phyloP scores from a whole-genome alignment of 306 rosid genomes.

The Parietaria judaica region DNA sequence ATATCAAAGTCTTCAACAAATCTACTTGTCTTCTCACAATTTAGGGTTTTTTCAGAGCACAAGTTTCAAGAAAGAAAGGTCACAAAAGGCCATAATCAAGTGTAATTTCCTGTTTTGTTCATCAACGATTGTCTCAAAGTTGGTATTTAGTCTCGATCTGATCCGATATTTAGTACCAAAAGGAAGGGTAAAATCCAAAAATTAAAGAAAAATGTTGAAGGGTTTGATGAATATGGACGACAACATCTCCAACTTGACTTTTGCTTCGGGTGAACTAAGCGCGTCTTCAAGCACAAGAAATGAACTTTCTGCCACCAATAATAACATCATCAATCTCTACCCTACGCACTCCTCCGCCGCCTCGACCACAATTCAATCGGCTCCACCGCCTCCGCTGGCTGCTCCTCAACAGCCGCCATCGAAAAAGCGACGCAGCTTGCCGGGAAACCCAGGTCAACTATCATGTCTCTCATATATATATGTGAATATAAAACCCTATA shows the following conservation, averaged over 20 bases:
- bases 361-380: constrained; percentile 37
- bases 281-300: constrained; percentile 53
- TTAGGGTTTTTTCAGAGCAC: constrained; percentile 10
- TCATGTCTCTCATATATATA: not conserved
- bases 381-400: constrained; percentile 24
- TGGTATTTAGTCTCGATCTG: not conserved
- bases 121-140: not conserved
- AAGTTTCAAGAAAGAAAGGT: not conserved
- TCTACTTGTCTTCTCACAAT: not conserved
- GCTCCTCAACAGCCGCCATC: constrained; percentile 27
- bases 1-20: not conserved
- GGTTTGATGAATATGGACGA: constrained; percentile 38
- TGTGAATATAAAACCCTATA: not conserved
- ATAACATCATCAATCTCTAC: constrained; percentile 10
- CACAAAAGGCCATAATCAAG: not conserved
- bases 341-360: constrained; percentile 37
- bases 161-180: not conserved
- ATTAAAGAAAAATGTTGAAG: constrained; percentile 29
- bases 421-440: constrained; percentile 71
- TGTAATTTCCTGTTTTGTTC: not conserved
- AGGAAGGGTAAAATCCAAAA: not conserved
- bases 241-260: constrained; percentile 65
- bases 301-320: constrained; percentile 24
- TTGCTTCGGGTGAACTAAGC: constrained; percentile 56
- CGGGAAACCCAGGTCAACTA: constrained; percentile 73